phyloP scores from a whole-genome alignment of 192 early-diverging fungal species.

The Gamsiella multidivaricata region DNA sequence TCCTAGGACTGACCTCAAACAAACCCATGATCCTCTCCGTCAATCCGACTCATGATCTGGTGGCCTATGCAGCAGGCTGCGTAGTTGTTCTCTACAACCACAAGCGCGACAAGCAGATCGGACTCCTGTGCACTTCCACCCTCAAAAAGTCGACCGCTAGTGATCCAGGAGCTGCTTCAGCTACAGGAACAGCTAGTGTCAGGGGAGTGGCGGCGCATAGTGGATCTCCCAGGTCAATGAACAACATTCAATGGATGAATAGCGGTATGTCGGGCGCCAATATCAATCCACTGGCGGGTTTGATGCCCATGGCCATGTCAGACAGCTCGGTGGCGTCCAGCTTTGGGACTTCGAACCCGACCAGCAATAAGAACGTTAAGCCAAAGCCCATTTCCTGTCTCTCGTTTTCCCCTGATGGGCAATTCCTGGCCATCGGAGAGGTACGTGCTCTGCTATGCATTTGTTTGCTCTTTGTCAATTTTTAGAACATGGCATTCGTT shows the following conservation, averaged over 20 bases:
- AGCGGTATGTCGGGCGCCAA: constrained; percentile 15
- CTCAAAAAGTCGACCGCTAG: constrained; percentile 15
- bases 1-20: constrained; percentile 72
- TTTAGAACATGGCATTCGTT: no score
- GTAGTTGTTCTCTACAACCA: constrained; percentile 82
- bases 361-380: constrained; percentile 49
- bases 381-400: constrained; percentile 80
- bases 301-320: constrained; percentile 44
- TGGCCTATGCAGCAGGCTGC: constrained; percentile 84
- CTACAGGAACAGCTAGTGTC: neutral
- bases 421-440: constrained; percentile 81
- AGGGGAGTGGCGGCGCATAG: constrained; percentile 12
- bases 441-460: constrained; percentile 40
- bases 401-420: constrained; percentile 75
- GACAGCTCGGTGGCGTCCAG: constrained; percentile 22
- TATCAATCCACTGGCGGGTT: constrained; percentile 44
- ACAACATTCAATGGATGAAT: constrained; percentile 41
- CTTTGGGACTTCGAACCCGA: constrained; percentile 25
- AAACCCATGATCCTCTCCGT: constrained; percentile 63
- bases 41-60: constrained; percentile 61
- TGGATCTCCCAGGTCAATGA: constrained; percentile 16
- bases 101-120: constrained; percentile 71
- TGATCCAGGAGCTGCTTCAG: constrained; percentile 21
- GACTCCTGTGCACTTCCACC: constrained; percentile 60
- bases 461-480: constrained; percentile 1